Evolutionary conservation across 1,284 basidiomycete species (phyloP).

Genomic region (Coniferiporia sulphurascens): DNA sequence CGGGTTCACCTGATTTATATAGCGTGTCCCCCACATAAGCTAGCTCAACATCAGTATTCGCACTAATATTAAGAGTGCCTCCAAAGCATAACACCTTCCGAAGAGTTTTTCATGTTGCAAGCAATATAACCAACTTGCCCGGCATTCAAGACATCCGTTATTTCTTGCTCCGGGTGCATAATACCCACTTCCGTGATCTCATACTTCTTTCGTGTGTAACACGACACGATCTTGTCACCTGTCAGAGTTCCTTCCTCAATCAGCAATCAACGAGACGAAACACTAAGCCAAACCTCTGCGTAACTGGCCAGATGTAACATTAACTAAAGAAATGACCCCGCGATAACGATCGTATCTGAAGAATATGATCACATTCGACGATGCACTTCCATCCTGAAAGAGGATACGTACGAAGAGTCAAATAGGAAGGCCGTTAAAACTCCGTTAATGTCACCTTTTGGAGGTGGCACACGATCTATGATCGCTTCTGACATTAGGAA

Average conservation of each 20-base stretch:
- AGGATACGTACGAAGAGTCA: conserved; percentile 73
- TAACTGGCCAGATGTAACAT: conserved; percentile 54
- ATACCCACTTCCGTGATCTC: conserved; percentile 91
- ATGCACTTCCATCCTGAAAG: conserved; percentile 1
- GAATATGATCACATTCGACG: conserved; percentile 1
- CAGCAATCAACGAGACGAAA: not conserved
- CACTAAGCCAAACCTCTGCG: conserved; percentile 35
- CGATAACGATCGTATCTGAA: conserved; percentile 92
- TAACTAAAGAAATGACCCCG: conserved; percentile 92
- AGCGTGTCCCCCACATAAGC: conserved; percentile 94
- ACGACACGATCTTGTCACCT: conserved; percentile 89
- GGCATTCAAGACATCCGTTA: conserved; percentile 64
- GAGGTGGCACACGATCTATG: conserved; percentile 79
- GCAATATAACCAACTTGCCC: conserved; percentile 91
- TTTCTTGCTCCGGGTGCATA: conserved; percentile 85
- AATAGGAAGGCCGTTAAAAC: conserved; percentile 87
- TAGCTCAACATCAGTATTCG: conserved; percentile 31
- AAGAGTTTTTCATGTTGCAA: conserved; percentile 97
- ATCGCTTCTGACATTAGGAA: conserved; percentile 68
- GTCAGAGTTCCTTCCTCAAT: conserved; percentile 42
- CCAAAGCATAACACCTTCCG: conserved; percentile 64
- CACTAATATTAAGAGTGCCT: not conserved
- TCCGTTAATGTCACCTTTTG: conserved; percentile 44
- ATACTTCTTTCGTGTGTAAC: conserved; percentile 85
- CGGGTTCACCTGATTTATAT: conserved; percentile 67